Percentiles rank a stretch among this genome's conserved stretches.
These are phyloP conservation scores for Grammothele lineata DNA, from an alignment of 768 basidiomycete genomes.

Conservation along the genomic window DNA sequence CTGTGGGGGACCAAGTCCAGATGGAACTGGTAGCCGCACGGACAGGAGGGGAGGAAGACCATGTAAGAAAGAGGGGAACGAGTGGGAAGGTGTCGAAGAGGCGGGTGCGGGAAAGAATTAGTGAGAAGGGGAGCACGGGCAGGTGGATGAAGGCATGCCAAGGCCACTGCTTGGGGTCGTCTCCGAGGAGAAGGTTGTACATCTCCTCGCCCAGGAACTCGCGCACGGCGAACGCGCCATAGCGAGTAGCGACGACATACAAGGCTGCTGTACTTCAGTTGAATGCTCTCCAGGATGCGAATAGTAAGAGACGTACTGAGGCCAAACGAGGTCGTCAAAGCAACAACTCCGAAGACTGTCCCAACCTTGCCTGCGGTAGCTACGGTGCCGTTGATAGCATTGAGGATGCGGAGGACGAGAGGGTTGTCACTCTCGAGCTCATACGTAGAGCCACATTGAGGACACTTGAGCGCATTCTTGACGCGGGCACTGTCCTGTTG, in stretches of 20 bases:
- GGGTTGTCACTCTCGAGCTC: slow-evolving; percentile 67
- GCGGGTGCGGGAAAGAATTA: slow-evolving; percentile 52
- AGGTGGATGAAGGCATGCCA: slow-evolving; percentile 74
- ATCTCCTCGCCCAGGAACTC: slow-evolving; percentile 67
- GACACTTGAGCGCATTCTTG: slow-evolving; percentile 70
- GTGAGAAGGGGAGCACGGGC: slow-evolving; percentile 63
- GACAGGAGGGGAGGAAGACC: slow-evolving; percentile 26
- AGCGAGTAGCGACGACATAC: slow-evolving; percentile 52
- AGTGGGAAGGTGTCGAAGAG: slow-evolving; percentile 26
- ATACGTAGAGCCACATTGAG: slow-evolving; percentile 67
- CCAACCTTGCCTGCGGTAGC: slow-evolving; percentile 49
- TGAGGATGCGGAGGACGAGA: slow-evolving; percentile 42
- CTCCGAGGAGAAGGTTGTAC: slow-evolving; percentile 52
- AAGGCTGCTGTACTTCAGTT: slow-evolving; percentile 31
- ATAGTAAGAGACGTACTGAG: slow-evolving; percentile 42
- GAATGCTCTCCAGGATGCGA: not conserved
- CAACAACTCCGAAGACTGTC: slow-evolving; percentile 46
- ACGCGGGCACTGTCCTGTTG: slow-evolving; percentile 52
- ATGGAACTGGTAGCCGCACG: not conserved
- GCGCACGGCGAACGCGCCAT: slow-evolving; percentile 68
- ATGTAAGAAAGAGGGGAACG: slow-evolving; percentile 29
- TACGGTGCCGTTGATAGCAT: slow-evolving; percentile 45
- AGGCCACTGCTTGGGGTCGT: slow-evolving; percentile 71
- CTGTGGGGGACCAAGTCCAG: not conserved
- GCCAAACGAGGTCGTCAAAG: slow-evolving; percentile 50